Evolutionary conservation across 1,139 yeast genomes (phyloP), one percentile per base, ranked within the genome.

Genomic region (Yamadazyma diddensiae): DNA sequence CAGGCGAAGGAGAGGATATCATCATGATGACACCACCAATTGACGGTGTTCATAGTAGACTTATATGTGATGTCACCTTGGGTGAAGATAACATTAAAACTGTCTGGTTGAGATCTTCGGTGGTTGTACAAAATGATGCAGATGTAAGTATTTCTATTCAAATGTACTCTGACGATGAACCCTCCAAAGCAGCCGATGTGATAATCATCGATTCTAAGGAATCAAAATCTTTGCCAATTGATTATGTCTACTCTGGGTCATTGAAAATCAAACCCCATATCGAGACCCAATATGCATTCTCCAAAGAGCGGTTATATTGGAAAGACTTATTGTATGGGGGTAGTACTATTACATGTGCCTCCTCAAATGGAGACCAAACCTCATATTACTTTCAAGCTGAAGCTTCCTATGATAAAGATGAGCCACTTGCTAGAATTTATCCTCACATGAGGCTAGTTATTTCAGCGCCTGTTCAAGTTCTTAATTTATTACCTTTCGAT

Each of bases 401-500:
- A 46, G 88, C 94, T 0, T 62, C 67, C 15, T 81, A 62, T 52
- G 79, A 83, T 46, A 53, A 59, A 19, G 65, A 70, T 12, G 92
- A 84, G 41, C 92, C 88, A 0, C 63, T 88, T 25, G 74, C 86
- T 0, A 70, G 71, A 40, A 73, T 84, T 1, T 94, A 87, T 47
- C 98, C 98, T 0, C 94, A 86, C 49, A 73, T 92, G 86, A 75
- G 69, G 8, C 59, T 92, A 24, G 73, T 81, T 2, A 62, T 94
- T 15, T 80, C 94, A 0, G 90, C 98, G 1, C 97, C 98, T 0
- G 61, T 94, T 24, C 87, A 85, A 46, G 70, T 94, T 41, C 90
- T 84, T 46, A 94, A 94, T 47, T 62, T 87, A 36, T 58, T 94
- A 31, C 98, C 99, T 0, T 85, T 74, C 51, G 95, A 87, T 46